Base-by-base conservation (phyloP, 345 rosid genomes). In the Rhodomyrtus tomentosa region DNA sequence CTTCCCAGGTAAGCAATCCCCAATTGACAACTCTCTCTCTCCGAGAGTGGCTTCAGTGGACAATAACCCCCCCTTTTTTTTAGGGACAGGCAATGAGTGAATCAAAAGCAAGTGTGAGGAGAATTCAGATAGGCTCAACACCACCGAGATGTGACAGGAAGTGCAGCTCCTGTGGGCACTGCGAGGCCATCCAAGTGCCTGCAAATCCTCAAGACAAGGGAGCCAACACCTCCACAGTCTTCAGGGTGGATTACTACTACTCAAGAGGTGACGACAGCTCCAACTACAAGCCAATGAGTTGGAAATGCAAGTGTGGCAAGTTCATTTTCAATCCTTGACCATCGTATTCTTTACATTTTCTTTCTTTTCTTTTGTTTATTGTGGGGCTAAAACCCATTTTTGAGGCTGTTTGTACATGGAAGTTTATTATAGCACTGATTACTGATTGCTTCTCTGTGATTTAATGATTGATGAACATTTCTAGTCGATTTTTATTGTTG, bases 301-400 rank as follows among this genome's bases (percentile, higher is more conserved):
- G 99, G 99, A 96, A 96, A 87, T 95, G 98, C 93, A 96, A 94
- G 90, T 96, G 99, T 86, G 98, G 99, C 45, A 90, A 94, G 84
- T 87, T 95, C 87, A 96, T 96, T 87, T 95, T 92, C 88, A 90
- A 96, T 58, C 99, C 99, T 62, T 96, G 88, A 92, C 56, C 76
- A 32, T 68, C 13, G 18, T 68, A 68, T 36, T 32, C 13, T 15
- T 68, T 32, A 62, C 18, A 62, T 36, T 55, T 55, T 9, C 25
- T 62, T 29, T 15, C 4, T 18, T 8, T 59, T 15, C 0, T 59
- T 3, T 29, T 5, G 7, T 12, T n/a, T n/a, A 15, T 62, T 62
- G 42, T 32, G 24, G 42, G 36, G 42, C 24, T 32, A 62, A 4
- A 18, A 62, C 24, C 76, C 76, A 32, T 62, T 16, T 62, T 38